phyloP scores from a whole-genome alignment of 164 flowering plant species.

The Dillenia suffruticosa region DNA sequence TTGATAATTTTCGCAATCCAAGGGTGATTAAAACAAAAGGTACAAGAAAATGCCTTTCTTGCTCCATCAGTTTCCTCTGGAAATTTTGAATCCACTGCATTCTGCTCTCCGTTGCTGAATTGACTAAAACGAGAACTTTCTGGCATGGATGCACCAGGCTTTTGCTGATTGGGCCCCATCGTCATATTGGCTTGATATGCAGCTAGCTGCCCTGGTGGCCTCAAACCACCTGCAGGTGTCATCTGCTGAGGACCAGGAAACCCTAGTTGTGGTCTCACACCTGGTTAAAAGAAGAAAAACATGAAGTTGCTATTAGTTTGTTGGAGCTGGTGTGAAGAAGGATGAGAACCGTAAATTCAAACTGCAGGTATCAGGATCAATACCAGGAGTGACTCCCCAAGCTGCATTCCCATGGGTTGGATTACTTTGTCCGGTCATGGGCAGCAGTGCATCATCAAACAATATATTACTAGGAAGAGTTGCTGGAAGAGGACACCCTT shows the following conservation, averaged over 20 bases:
- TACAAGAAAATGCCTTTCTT: slow-evolving; percentile 22
- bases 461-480: slow-evolving; percentile 59
- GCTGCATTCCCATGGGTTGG: slow-evolving; percentile 48
- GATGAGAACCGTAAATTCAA: background rate
- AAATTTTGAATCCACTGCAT: slow-evolving; percentile 9
- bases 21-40: background rate
- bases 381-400: slow-evolving; percentile 69
- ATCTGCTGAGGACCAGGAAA: slow-evolving; percentile 42
- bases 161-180: slow-evolving; percentile 22
- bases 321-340: background rate
- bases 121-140: slow-evolving; percentile 27
- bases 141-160: slow-evolving; percentile 13
- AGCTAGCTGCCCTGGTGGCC: slow-evolving; percentile 46
- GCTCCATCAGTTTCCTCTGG: slow-evolving; percentile 19
- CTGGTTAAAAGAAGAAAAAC: slow-evolving; percentile 24
- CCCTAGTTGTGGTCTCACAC: slow-evolving; percentile 53
- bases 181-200: slow-evolving; percentile 33
- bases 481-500: slow-evolving; percentile 85
- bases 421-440: slow-evolving; percentile 50
- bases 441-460: slow-evolving; percentile 61
- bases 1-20: too few relatives aligned
- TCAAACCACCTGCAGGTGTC: slow-evolving; percentile 34
- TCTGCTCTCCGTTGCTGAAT: slow-evolving; percentile 18
- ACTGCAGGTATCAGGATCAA: background rate
- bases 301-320: background rate